phyloP scores from a whole-genome alignment of 2,329 filamentous ascomycete species.

The Coniochaeta prunicola region DNA sequence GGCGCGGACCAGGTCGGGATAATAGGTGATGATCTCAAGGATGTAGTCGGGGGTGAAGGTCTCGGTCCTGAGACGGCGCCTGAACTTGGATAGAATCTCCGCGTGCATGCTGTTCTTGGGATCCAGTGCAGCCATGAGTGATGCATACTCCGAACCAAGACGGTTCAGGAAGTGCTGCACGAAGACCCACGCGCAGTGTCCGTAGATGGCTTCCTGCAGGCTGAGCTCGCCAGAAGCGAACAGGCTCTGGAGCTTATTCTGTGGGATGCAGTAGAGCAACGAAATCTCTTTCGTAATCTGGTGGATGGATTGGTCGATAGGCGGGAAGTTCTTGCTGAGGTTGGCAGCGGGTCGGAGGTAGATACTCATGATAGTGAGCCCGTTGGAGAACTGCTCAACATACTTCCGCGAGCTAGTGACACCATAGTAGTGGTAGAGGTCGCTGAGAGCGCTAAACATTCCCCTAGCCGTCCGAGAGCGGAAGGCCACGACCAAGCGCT shows the following conservation, averaged over 20 bases:
- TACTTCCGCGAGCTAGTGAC: constrained; percentile 96
- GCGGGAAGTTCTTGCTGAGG: constrained; percentile 54
- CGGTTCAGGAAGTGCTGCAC: constrained; percentile 97
- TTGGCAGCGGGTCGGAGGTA: constrained; percentile 72
- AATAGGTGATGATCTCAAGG: constrained; percentile 88
- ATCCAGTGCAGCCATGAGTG: constrained; percentile 75
- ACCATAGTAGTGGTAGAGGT: constrained; percentile 98
- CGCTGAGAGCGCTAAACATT: constrained; percentile 89
- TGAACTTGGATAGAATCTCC: constrained; percentile 85
- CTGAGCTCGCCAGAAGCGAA: constrained; percentile 84
- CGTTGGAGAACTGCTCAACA: constrained; percentile 97
- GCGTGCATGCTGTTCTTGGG: constrained; percentile 75
- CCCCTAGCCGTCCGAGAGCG: constrained; percentile 87
- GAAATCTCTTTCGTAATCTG: constrained; percentile 99
- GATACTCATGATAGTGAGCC: constrained; percentile 92
- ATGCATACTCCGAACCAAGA: constrained; percentile 84
- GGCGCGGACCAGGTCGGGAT: constrained; percentile 78
- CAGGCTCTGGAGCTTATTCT: constrained; percentile 89
- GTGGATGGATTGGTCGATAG: constrained; percentile 90
- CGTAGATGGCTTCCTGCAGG: constrained; percentile 94
- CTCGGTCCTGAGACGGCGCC: constrained; percentile 89
- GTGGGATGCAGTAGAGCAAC: constrained; percentile 92
- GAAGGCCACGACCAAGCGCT: constrained; percentile 90
- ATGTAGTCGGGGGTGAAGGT: constrained; percentile 99
- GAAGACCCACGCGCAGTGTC: constrained; percentile 96